Evolutionary conservation across 331 rosid species (phyloP).

Genomic region (Malus hybrid): DNA sequence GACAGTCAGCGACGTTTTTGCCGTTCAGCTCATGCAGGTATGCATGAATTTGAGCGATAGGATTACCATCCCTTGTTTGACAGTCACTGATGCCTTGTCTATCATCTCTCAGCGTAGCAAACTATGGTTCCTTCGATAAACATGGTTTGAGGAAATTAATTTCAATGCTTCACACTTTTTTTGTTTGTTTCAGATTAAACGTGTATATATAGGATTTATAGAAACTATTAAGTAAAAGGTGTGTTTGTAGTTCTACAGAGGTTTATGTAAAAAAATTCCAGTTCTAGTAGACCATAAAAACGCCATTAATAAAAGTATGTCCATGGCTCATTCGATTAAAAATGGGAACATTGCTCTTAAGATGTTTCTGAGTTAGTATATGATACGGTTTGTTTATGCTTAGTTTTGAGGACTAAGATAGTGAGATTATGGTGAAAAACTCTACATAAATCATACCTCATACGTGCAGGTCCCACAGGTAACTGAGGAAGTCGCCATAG

Average conservation of each 20-base stretch:
- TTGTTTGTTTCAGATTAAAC: neutral
- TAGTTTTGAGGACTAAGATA: neutral
- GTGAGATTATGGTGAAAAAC: neutral
- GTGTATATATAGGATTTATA: neutral
- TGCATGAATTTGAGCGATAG: neutral
- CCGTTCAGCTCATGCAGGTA: constrained; percentile 98
- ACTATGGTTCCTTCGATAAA: neutral
- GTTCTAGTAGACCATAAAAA: neutral
- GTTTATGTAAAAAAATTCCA: neutral
- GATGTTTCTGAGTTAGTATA: neutral
- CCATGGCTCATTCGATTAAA: neutral
- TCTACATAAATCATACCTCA: neutral
- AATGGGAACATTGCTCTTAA: neutral
- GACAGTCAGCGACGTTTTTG: constrained; percentile 88
- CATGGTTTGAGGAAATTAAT: neutral
- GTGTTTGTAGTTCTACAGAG: neutral
- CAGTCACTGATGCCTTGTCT: neutral
- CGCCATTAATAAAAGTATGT: neutral
- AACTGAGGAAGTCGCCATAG: constrained; percentile 87
- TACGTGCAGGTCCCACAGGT: constrained; percentile 79
- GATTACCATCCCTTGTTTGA: neutral
- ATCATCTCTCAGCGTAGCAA: neutral
- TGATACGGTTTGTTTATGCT: neutral
- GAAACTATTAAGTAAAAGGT: neutral
- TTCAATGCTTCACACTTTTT: neutral